Percentiles rank a stretch among this genome's conserved stretches.
phyloP scores from a whole-genome alignment of 2,329 filamentous ascomycete genomes.

The Trichoderma simmonsii region DNA sequence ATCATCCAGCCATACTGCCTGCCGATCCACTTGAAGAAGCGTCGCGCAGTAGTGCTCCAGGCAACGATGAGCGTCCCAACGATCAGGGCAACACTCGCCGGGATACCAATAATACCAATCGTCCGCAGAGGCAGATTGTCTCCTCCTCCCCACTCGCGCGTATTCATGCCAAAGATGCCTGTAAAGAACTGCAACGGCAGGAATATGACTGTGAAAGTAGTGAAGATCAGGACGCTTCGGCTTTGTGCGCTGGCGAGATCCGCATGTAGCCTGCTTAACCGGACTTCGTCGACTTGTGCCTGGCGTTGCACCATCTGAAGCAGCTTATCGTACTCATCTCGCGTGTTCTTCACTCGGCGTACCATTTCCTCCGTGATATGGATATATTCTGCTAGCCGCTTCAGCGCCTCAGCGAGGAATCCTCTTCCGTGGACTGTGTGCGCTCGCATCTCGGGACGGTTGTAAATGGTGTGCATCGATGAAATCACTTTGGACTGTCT shows the following conservation, averaged over 20 bases:
- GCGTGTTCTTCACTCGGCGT: constrained; percentile 53
- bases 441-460: constrained; percentile 39
- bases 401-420: constrained; percentile 53
- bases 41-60: constrained; percentile 49
- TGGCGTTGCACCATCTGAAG: constrained; percentile 66
- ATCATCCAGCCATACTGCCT: constrained; percentile 15
- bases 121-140: constrained; percentile 42
- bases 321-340: constrained; percentile 62
- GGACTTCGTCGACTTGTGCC: constrained; percentile 63
- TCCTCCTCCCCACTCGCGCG: constrained; percentile 55
- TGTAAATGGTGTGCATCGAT: constrained; percentile 45
- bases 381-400: constrained; percentile 53
- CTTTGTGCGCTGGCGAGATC: constrained; percentile 61
- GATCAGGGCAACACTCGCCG: constrained; percentile 48
- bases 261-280: constrained; percentile 59
- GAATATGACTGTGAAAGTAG: constrained; percentile 61
- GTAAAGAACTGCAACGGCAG: constrained; percentile 64
- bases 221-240: constrained; percentile 64
- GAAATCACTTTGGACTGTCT: constrained; percentile 51
- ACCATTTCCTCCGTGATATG: constrained; percentile 56
- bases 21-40: constrained; percentile 29
- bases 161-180: constrained; percentile 63
- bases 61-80: constrained; percentile 50
- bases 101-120: constrained; percentile 49
- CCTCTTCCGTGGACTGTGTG: constrained; percentile 45